phyloP scores from a whole-genome alignment of 345 rosid species.

The Microcos paniculata region DNA sequence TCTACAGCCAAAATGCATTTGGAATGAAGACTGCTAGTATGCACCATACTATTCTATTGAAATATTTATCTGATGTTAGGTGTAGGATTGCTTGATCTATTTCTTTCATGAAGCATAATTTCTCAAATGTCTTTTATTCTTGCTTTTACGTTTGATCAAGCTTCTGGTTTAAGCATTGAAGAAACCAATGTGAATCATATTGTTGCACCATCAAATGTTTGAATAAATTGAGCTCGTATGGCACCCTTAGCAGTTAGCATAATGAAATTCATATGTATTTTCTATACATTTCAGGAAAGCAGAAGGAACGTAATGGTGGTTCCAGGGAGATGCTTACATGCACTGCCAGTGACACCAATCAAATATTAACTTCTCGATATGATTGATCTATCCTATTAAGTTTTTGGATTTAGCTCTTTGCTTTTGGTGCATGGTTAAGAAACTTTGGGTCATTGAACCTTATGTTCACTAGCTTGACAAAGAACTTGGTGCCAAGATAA shows the following conservation, averaged over 20 bases:
- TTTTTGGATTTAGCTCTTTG: too few relatives aligned
- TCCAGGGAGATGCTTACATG: too few relatives aligned
- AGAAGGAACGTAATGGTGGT: too few relatives aligned
- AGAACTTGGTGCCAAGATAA: too few relatives aligned
- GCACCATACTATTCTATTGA: background rate
- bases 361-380: too few relatives aligned
- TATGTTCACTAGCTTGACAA: too few relatives aligned
- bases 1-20: slow-evolving; percentile 41
- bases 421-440: too few relatives aligned
- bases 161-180: background rate
- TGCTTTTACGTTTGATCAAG: background rate
- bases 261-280: background rate
- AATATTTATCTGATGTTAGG: background rate
- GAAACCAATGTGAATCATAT: background rate
- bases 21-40: slow-evolving; percentile 18
- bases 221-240: background rate
- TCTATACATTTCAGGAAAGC: background rate
- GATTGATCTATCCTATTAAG: too few relatives aligned
- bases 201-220: background rate
- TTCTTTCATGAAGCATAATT: background rate
- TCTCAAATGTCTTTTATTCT: too few relatives aligned
- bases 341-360: too few relatives aligned
- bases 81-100: too few relatives aligned
- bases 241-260: background rate
- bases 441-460: too few relatives aligned